Percentiles rank a stretch among this genome's conserved stretches.
Evolutionary conservation across 768 basidiomycete genomes (phyloP).

Genomic region (Suillus cothurnatus): DNA sequence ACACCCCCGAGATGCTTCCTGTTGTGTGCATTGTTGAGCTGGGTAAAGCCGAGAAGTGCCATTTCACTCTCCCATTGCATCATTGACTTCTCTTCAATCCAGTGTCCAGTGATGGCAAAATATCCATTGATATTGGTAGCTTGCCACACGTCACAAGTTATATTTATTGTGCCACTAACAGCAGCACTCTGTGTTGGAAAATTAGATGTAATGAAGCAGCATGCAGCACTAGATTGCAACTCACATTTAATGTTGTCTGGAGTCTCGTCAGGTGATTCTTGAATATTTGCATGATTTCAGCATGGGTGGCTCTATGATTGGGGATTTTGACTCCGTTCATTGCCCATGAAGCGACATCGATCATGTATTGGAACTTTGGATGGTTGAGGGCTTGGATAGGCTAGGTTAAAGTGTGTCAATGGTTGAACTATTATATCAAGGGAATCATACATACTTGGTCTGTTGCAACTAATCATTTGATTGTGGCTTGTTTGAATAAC

Average conservation of each 20-base stretch:
- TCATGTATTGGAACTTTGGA: slow-evolving; percentile 35
- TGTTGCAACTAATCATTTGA: slow-evolving; percentile 42
- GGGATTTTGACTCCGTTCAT: slow-evolving; percentile 33
- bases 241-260: slow-evolving; percentile 21
- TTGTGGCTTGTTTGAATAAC: slow-evolving; percentile 14
- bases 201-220: neutral
- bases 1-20: slow-evolving; percentile 33
- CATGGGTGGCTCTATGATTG: slow-evolving; percentile 35
- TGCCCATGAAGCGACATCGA: slow-evolving; percentile 35
- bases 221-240: slow-evolving; percentile 2
- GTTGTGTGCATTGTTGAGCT: slow-evolving; percentile 41
- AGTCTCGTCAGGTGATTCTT: slow-evolving; percentile 20
- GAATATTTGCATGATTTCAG: slow-evolving; percentile 22
- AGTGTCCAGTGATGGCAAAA: slow-evolving; percentile 42
- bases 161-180: slow-evolving; percentile 28
- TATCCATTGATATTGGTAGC: slow-evolving; percentile 40
- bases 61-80: slow-evolving; percentile 31
- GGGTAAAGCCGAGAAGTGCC: slow-evolving; percentile 38
- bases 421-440: neutral
- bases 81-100: slow-evolving; percentile 35
- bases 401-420: slow-evolving; percentile 9
- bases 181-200: slow-evolving; percentile 14
- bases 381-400: slow-evolving; percentile 32
- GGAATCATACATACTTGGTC: slow-evolving; percentile 39
- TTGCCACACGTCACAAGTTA: slow-evolving; percentile 45